Conservation (phyloP, 225 moss, liverwort and hornwort genomes). For the Antitrichia curtipendula region DNA sequence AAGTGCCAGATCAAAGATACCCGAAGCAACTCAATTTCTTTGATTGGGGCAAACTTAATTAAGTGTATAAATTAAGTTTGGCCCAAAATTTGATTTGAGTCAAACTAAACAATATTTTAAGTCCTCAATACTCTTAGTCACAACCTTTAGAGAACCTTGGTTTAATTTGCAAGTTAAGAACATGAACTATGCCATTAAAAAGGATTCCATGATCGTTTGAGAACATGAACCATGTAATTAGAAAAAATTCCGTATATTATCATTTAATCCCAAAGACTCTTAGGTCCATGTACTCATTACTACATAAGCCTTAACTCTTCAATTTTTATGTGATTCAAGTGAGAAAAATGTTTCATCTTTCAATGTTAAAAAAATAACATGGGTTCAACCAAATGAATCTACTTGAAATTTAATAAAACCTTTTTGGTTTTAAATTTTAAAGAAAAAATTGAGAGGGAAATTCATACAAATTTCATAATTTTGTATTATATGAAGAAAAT, state of each 20-base stretch:
- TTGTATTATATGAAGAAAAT: not conserved
- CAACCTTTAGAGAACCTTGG: fast-evolving
- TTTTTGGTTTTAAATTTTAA: not conserved
- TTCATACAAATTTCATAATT: not conserved
- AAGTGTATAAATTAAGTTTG: not conserved
- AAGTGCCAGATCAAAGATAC: fast-evolving
- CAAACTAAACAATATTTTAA: not conserved
- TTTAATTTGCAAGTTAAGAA: not conserved
- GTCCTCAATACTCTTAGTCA: too few species aligned
- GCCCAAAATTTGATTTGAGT: not conserved
- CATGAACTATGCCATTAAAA: too few species aligned
- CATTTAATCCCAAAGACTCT: not conserved
- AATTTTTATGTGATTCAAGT: not conserved
- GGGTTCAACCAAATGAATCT: not conserved
- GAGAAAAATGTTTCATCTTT: not conserved
- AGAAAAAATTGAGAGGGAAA: not conserved
- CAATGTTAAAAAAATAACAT: not conserved
- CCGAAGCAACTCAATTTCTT: fast-evolving
- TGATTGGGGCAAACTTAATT: too few species aligned
- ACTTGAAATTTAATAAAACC: not conserved
- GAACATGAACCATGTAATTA: not conserved
- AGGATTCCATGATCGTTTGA: too few species aligned
- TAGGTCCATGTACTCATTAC: not conserved
- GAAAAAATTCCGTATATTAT: not conserved
- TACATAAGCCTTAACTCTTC: not conserved